A percentile compares a stretch with the other conserved stretches of the same genome.
Evolutionary conservation across 2,329 filamentous ascomycete genomes (phyloP).

Genomic region (Colletotrichum magnum): DNA sequence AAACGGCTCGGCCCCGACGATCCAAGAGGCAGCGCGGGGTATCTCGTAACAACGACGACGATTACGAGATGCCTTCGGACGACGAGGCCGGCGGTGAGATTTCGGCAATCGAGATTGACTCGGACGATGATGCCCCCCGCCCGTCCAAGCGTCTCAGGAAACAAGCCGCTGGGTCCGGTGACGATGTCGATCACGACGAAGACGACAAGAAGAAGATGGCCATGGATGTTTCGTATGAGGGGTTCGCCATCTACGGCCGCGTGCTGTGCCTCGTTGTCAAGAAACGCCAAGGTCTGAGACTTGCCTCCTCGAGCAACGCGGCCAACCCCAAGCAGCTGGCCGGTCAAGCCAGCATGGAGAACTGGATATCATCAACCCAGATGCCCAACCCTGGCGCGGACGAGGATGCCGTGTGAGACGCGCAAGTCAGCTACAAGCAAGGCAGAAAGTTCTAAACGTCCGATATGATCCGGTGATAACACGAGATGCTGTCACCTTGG

Average conservation of each 20-base stretch:
- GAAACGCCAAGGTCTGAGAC: slow-evolving; percentile 73
- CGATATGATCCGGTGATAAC: slow-evolving; percentile 7
- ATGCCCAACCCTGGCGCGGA: slow-evolving; percentile 60
- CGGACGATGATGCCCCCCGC: slow-evolving; percentile 55
- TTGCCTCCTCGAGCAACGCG: slow-evolving; percentile 28
- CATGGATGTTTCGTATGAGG: slow-evolving; percentile 91
- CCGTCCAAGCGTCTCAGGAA: slow-evolving; percentile 62
- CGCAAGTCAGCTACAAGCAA: neutral
- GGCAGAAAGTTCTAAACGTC: neutral
- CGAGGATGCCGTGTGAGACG: slow-evolving; percentile 43
- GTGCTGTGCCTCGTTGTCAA: slow-evolving; percentile 92
- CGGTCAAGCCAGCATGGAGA: slow-evolving; percentile 83
- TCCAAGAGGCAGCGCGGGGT: slow-evolving; percentile 45
- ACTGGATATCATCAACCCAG: slow-evolving; percentile 88
- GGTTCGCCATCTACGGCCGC: slow-evolving; percentile 94
- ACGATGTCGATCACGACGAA: slow-evolving; percentile 48
- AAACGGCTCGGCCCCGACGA: slow-evolving; percentile 42
- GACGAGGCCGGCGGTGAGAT: slow-evolving; percentile 49
- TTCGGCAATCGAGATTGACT: slow-evolving; percentile 55
- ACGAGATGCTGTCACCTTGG: slow-evolving; percentile 8
- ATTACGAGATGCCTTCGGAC: slow-evolving; percentile 47
- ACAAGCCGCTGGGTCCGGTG: slow-evolving; percentile 49
- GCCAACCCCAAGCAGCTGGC: slow-evolving; percentile 61
- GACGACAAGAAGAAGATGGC: slow-evolving; percentile 93
- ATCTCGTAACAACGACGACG: slow-evolving; percentile 49